A percentile compares a stretch with the other conserved stretches of the same genome.
These are phyloP conservation scores for Entomophthora muscae DNA, from an alignment of 371 early-diverging fungal species.

Conservation along the genomic window DNA sequence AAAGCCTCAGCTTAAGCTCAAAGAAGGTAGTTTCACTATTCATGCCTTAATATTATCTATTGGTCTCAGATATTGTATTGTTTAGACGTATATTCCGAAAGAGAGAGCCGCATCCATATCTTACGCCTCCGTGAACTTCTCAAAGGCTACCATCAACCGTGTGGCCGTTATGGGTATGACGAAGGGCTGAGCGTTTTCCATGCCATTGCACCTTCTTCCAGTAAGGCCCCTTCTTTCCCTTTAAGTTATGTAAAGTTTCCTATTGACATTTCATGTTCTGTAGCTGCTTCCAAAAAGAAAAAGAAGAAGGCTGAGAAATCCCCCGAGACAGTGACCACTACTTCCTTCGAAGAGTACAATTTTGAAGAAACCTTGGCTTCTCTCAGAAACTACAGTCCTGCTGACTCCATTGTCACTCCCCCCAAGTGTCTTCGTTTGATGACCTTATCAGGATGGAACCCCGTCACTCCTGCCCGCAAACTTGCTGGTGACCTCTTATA, in stretches of 20 bases:
- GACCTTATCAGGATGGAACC: constrained; percentile 78
- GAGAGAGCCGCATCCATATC: constrained; percentile 78
- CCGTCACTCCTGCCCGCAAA: constrained; percentile 58
- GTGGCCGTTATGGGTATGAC: background rate
- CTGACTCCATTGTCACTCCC: constrained; percentile 25
- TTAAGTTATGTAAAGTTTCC: too few relatives aligned
- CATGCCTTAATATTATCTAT: background rate
- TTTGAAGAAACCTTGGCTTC: constrained; percentile 23
- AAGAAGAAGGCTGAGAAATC: constrained; percentile 13
- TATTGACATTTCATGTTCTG: too few relatives aligned
- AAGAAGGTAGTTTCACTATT: constrained; percentile 34
- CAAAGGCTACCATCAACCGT: constrained; percentile 19
- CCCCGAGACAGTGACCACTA: background rate
- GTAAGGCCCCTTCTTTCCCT: too few relatives aligned
- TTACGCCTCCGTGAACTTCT: constrained; percentile 71
- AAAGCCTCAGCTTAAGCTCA: constrained; percentile 40
- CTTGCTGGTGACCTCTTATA: constrained; percentile 66
- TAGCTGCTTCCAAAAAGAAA: constrained; percentile 12
- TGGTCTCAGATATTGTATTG: background rate
- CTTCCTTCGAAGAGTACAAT: constrained; percentile 28
- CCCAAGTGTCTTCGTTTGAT: constrained; percentile 58
- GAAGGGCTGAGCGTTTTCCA: background rate
- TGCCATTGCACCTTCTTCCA: constrained; percentile 9
- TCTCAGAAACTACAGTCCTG: constrained; percentile 35
- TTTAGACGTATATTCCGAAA: constrained; percentile 67